phyloP scores from a whole-genome alignment of 164 flowering plant genomes.

The Magnolia changhungtana region DNA sequence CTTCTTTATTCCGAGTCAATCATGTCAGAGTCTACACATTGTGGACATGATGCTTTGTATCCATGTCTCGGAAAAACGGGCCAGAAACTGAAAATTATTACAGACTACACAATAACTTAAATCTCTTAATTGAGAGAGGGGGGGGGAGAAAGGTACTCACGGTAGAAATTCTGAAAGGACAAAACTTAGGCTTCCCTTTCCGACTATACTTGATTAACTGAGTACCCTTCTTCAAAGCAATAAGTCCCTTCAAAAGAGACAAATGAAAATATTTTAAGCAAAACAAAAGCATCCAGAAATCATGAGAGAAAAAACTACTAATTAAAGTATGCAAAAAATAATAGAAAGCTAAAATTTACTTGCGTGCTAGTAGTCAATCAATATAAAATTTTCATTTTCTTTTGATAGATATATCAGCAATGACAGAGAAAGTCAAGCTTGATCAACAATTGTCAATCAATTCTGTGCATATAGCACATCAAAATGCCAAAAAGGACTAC shows the following conservation, averaged over 20 bases:
- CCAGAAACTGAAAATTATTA: neutral
- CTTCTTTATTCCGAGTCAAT: neutral
- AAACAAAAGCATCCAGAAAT: slow-evolving; percentile 5
- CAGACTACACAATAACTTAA: neutral
- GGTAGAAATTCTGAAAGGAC: slow-evolving; percentile 76
- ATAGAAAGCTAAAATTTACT: neutral
- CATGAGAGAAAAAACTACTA: neutral
- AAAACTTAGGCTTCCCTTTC: slow-evolving; percentile 88
- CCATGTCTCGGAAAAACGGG: neutral
- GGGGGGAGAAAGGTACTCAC: slow-evolving; percentile 36
- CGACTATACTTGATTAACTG: slow-evolving; percentile 86
- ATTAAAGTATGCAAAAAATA: neutral
- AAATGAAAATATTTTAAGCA: slow-evolving; percentile 3
- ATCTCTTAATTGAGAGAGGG: neutral
- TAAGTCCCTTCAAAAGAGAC: slow-evolving; percentile 56
- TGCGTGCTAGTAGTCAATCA: neutral
- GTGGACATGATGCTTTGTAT: neutral
- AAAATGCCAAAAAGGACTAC: neutral
- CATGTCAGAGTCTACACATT: neutral
- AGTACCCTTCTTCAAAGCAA: slow-evolving; percentile 85
- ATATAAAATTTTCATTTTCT: neutral
- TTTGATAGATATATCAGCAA: neutral
- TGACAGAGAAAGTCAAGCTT: neutral
- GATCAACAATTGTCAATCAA: neutral
- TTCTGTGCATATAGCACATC: neutral